Base-by-base conservation (phyloP, 306 rosid species). In the Trifolium dubium region DNA sequence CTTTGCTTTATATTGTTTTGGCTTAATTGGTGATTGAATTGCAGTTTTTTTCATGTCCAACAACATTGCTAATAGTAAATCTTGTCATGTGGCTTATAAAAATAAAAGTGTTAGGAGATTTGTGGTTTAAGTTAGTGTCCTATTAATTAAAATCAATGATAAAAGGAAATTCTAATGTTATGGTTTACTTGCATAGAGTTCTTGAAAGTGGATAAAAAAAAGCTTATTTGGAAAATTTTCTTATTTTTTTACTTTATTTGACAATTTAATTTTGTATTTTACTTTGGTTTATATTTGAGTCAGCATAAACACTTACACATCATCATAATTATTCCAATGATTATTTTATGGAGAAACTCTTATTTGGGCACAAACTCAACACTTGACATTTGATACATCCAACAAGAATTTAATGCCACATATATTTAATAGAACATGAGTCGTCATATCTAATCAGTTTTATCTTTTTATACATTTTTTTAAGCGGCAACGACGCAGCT, bases 1-100 rank as follows among this genome's bases (percentile, higher is more conserved):
- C 7, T 11, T 56, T 39, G 23, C 18, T 53, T 14, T 31, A 37
- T 51, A 7, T 10, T 64, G 35, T 43, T 51, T n/a, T 40, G 46
- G 70, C 43, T 55, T 53, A 54, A 31, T 71, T 66, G 58, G 58
- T 32, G 59, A 71, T 81, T 77, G 67, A 76, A 50, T 69, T 73
- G 59, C 64, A 10, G 32, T 55, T 47, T 63, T 64, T 50, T 50
- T 49, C 44, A 69, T 69, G 54, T 51, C 64, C 64, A 75, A 67
- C 19, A 32, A 46, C 59, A 49, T 13, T 49, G 35, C 19, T 9
- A 37, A 55, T 37, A 30, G 56, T n/a, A 61, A 67, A 60, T 71
- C 72, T 10, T 46, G 59, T 67, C 60, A 28, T 53, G 65, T 77
- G 67, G 59, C 41, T 64, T 55, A 51, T 37, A 28, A 77, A 74